phyloP scores from a whole-genome alignment of 139 green algal species.

The Chlamydomonas asymmetrica region DNA sequence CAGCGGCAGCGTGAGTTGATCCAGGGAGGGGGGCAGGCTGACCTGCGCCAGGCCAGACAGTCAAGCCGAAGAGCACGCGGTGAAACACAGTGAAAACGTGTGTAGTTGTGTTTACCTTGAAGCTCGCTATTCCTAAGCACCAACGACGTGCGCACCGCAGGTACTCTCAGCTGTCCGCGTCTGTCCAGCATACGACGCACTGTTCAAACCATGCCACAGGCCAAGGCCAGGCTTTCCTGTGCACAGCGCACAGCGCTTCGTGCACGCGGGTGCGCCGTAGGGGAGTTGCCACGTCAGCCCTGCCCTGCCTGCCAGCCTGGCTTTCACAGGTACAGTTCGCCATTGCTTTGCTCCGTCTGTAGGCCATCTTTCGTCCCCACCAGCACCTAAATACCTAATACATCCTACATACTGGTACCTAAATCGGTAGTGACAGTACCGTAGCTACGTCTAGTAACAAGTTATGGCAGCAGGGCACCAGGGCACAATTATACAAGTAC shows the following conservation, averaged over 20 bases:
- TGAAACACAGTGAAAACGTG: background rate
- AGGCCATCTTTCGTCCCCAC: background rate
- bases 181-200: background rate
- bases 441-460: background rate
- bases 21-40: conserved; percentile 24
- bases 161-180: background rate
- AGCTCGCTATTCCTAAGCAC: too few relatives aligned
- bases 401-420: background rate
- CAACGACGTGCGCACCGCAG: background rate
- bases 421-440: background rate
- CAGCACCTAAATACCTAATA: background rate
- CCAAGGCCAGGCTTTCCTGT: background rate
- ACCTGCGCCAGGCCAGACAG: background rate
- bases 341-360: background rate
- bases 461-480: background rate
- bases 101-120: too few relatives aligned
- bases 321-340: too few relatives aligned
- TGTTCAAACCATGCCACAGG: background rate
- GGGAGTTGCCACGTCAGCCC: too few relatives aligned
- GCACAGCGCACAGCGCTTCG: too few relatives aligned
- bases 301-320: too few relatives aligned
- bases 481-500: background rate
- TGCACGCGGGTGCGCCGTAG: too few relatives aligned
- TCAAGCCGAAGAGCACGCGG: background rate
- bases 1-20: conserved; percentile 25